phyloP scores from a whole-genome alignment of 306 rosid species.

The Corylus heterophylla region DNA sequence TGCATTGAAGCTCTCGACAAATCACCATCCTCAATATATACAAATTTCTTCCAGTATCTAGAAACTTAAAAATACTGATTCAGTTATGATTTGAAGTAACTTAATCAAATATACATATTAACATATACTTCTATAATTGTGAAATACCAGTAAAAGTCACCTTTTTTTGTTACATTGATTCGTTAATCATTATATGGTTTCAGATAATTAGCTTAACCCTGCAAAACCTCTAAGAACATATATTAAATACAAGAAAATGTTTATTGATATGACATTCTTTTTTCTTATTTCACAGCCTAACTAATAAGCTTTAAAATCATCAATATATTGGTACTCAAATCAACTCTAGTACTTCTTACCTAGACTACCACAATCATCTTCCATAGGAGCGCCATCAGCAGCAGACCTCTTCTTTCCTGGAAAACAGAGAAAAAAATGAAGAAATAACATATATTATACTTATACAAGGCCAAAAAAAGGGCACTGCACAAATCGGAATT shows the following conservation, averaged over 20 bases:
- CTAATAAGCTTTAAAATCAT: slow-evolving; percentile 12
- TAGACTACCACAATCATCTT: slow-evolving; percentile 10
- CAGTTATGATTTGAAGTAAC: no score
- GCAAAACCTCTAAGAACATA: neutral
- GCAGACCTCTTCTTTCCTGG: slow-evolving; percentile 28
- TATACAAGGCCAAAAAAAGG: neutral
- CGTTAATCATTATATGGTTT: neutral
- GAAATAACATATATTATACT: slow-evolving; percentile 7
- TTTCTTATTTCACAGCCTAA: slow-evolving; percentile 16
- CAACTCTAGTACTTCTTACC: slow-evolving; percentile 34
- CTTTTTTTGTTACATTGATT: neutral
- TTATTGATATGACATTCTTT: neutral
- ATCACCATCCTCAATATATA: neutral
- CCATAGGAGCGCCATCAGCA: slow-evolving; percentile 9
- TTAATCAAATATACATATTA: neutral
- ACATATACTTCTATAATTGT: neutral
- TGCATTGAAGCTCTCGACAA: neutral
- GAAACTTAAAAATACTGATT: neutral
- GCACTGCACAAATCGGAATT: neutral
- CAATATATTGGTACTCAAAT: slow-evolving; percentile 11
- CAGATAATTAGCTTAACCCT: neutral
- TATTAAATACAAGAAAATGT: neutral
- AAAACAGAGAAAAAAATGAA: neutral
- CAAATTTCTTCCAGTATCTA: neutral
- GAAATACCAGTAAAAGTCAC: neutral